Evolutionary conservation across 148 eudicot genomes (phyloP).

Genomic region (Polygonum aviculare): DNA sequence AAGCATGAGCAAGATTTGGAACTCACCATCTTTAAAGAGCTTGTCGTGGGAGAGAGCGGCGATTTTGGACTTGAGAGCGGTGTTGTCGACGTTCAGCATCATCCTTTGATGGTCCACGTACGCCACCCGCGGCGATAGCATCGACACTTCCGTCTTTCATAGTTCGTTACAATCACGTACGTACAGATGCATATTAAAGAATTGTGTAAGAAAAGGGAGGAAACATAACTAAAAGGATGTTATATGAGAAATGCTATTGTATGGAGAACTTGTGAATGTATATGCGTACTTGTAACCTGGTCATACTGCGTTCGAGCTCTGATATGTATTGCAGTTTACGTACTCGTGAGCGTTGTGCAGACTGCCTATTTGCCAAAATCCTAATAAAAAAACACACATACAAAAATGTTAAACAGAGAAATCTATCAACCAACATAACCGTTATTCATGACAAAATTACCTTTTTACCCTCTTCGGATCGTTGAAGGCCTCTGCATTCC

Average conservation of each 20-base stretch:
- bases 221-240: neutral
- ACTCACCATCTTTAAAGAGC: conserved; percentile 82
- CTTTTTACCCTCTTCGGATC: conserved; percentile 93
- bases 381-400: conserved; percentile 19
- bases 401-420: neutral
- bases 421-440: neutral
- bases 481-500: conserved; percentile 14
- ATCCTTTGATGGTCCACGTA: conserved; percentile 18
- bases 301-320: conserved; percentile 83
- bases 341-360: conserved; percentile 95
- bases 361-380: conserved; percentile 88
- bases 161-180: neutral
- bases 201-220: neutral
- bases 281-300: conserved; percentile 61
- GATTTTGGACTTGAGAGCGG: conserved; percentile 79
- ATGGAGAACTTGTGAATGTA: neutral
- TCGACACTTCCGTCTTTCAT: conserved; percentile 17
- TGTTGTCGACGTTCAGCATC: conserved; percentile 49
- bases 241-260: neutral
- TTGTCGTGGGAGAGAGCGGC: conserved; percentile 91
- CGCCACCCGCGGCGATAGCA: conserved; percentile 17
- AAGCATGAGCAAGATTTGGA: neutral
- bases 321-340: conserved; percentile 91
- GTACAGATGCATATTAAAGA: neutral
- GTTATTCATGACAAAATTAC: conserved; percentile 20